Percentiles rank a stretch among this genome's conserved stretches.
Conservation (phyloP, 2,329 filamentous ascomycete species). For the Penicillium sp. region DNA sequence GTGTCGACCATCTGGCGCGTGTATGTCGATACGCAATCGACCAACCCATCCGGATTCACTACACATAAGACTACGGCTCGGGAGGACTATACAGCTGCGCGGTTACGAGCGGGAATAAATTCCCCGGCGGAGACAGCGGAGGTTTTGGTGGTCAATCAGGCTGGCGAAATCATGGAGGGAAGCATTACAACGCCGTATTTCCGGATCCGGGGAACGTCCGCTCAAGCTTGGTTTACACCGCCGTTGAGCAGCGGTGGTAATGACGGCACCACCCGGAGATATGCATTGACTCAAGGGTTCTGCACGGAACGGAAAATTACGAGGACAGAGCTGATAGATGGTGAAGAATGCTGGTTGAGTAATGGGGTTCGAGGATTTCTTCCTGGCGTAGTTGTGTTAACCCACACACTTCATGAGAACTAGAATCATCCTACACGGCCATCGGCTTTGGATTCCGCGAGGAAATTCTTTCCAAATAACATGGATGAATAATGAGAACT, state of each 20-base stretch:
- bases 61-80: slow-evolving; percentile 82
- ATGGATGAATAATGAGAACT: background rate
- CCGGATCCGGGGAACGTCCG: slow-evolving; percentile 49
- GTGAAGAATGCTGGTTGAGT: slow-evolving; percentile 83
- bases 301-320: slow-evolving; percentile 64
- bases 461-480: background rate
- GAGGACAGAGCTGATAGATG: slow-evolving; percentile 61
- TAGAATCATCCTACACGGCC: background rate
- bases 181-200: slow-evolving; percentile 82
- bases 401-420: background rate
- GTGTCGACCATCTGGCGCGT: slow-evolving; percentile 45
- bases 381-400: slow-evolving; percentile 28
- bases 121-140: slow-evolving; percentile 54
- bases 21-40: slow-evolving; percentile 53
- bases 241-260: slow-evolving; percentile 75
- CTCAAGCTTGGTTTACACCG: slow-evolving; percentile 75
- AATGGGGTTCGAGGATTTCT: slow-evolving; percentile 83
- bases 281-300: slow-evolving; percentile 70
- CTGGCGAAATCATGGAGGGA: slow-evolving; percentile 76
- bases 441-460: background rate
- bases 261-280: slow-evolving; percentile 75
- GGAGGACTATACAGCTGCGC: slow-evolving; percentile 67
- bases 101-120: slow-evolving; percentile 58
- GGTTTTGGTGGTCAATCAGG: slow-evolving; percentile 69
- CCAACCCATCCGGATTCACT: slow-evolving; percentile 63